phyloP scores from a whole-genome alignment of 1,139 yeast genomes.

The Saccharomyces uvarum region DNA sequence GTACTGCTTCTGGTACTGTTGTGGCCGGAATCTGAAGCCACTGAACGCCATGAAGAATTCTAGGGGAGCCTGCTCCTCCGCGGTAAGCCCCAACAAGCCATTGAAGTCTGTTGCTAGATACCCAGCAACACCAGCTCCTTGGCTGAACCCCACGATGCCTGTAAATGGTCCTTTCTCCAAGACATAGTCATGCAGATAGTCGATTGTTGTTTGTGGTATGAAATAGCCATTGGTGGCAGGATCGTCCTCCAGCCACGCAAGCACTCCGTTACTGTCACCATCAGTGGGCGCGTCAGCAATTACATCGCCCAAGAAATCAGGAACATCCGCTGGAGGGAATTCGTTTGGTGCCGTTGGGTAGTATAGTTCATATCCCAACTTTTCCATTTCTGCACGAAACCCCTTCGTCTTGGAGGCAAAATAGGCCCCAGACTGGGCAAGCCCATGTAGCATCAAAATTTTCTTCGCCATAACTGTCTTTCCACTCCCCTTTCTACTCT shows the following conservation, averaged over 20 bases:
- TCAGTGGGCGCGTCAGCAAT: slow-evolving; percentile 8
- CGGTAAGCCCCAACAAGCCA: slow-evolving; percentile 27
- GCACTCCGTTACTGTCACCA: slow-evolving; percentile 9
- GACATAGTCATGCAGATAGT: slow-evolving; percentile 23
- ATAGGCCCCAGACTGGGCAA: slow-evolving; percentile 62
- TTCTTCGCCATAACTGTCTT: slow-evolving; percentile 21
- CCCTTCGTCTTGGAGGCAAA: slow-evolving; percentile 72
- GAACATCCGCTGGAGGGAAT: slow-evolving; percentile 26
- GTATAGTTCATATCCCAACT: slow-evolving; percentile 55
- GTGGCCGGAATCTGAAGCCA: slow-evolving; percentile 62
- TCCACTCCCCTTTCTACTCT: neutral
- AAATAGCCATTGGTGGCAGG: slow-evolving; percentile 17
- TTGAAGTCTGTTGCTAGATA: slow-evolving; percentile 40
- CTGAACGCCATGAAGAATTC: slow-evolving; percentile 70
- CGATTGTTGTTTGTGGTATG: slow-evolving; percentile 22
- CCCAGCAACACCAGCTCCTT: slow-evolving; percentile 83
- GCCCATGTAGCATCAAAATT: slow-evolving; percentile 49
- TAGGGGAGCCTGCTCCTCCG: slow-evolving; percentile 39
- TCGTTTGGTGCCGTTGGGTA: slow-evolving; percentile 63
- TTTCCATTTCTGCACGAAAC: slow-evolving; percentile 54
- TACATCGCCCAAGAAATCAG: slow-evolving; percentile 15
- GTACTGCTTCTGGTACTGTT: slow-evolving; percentile 44
- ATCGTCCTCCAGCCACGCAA: slow-evolving; percentile 30
- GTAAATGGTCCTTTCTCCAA: slow-evolving; percentile 67
- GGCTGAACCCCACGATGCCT: slow-evolving; percentile 85